Evolutionary conservation across 2,329 filamentous ascomycete genomes (phyloP).

Genomic region (Colletotrichum sidae): DNA sequence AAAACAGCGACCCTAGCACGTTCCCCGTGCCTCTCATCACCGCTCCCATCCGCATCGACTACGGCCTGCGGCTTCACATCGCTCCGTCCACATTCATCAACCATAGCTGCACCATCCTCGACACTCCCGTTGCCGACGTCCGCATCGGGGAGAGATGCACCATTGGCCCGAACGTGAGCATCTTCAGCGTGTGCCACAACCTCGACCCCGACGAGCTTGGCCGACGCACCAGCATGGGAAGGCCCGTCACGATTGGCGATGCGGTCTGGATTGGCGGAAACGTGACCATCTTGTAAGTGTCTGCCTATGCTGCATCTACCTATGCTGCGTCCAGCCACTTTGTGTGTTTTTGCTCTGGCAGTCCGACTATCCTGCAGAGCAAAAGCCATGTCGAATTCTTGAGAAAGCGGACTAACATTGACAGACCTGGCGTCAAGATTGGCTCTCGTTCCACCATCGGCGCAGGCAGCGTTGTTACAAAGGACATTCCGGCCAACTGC

Average conservation of each 20-base stretch:
- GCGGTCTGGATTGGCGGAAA: constrained; percentile 54
- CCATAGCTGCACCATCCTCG: constrained; percentile 48
- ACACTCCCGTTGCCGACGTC: constrained; percentile 49
- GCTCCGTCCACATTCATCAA: constrained; percentile 47
- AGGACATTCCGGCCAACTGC: constrained; percentile 42
- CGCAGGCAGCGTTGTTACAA: constrained; percentile 44
- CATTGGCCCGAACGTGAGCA: constrained; percentile 46
- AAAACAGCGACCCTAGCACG: too few relatives aligned
- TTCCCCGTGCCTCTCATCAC: constrained; percentile 40
- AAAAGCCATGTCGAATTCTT: too few relatives aligned
- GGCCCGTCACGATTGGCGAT: constrained; percentile 49
- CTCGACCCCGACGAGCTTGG: constrained; percentile 39
- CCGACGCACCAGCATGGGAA: constrained; percentile 43
- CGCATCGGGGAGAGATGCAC: constrained; percentile 46
- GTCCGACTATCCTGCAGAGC: too few relatives aligned
- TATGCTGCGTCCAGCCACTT: too few relatives aligned
- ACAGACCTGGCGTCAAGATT: constrained; percentile 42
- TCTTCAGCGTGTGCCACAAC: constrained; percentile 45
- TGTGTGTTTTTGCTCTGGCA: too few relatives aligned
- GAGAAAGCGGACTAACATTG: too few relatives aligned
- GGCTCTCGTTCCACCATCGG: constrained; percentile 46
- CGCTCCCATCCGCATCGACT: constrained; percentile 47
- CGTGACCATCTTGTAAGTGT: constrained; percentile 46
- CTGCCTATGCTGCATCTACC: too few relatives aligned
- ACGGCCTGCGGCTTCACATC: constrained; percentile 47